Evolutionary conservation across 1,139 yeast species (phyloP), one percentile per base, ranked within the genome.

Genomic region (Yarrowia galli): DNA sequence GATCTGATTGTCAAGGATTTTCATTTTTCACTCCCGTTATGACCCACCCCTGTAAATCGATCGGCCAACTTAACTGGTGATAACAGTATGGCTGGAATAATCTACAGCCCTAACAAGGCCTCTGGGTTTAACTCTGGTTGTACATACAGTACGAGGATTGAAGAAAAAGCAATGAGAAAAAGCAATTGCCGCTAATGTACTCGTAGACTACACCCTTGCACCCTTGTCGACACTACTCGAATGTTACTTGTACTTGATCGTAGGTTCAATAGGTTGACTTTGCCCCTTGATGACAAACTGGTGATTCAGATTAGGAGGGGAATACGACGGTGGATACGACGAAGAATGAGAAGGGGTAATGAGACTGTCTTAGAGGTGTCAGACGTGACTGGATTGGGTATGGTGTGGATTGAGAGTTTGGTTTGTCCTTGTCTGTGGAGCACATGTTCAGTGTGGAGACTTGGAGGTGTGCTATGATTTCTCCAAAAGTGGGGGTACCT

Each of bases 11-110:
- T 10, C 32, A n/a, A n/a, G n/a, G n/a, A 35, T 35, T 20, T 18
- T 35, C 56, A 15, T 35, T 20, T 35, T 35, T 35, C 58, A 51
- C 58, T 35, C 58, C 42, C 58, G 23, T 32, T 3, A 8, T 6
- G 16, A 10, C 20, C 23, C 23, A 49, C 58, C 58, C 58, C 58
- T 51, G 58, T 51, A 51, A 51, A 35, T 51, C 58, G 58, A 51
- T 35, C 58, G 42, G 9, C 58, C 36, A 20, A 20, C 40, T 40
- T 20, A 3, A n/a, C 10, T n/a, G 7, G n/a, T 15, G 40, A 36
- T 3, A n/a, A 5, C 40, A 36, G 35, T 49, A 32, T 49, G n/a
- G n/a, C n/a, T n/a, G 7, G 28, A 25, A 25, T 25, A 35, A 35
- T 51, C 36, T 49, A 48, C 53, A 48, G 53, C 18, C n/a, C 32